Conservation (phyloP, 495 filamentous ascomycete species). For the Penicillium ochrochloron region DNA sequence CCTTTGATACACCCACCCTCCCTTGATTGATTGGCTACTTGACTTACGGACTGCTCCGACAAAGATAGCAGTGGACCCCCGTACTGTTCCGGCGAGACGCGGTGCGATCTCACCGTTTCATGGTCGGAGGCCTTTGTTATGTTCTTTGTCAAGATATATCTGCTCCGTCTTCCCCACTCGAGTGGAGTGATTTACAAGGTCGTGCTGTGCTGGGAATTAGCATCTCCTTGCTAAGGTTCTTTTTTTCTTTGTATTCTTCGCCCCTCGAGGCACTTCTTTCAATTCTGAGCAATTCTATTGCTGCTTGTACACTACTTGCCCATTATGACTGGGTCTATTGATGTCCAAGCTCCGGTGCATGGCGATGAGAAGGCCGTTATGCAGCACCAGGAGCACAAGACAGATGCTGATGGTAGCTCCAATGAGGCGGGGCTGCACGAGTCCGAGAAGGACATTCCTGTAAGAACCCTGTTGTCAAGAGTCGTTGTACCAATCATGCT, state of each 20-base stretch:
- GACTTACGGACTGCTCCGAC: conserved; percentile 15
- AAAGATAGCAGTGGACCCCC: background rate
- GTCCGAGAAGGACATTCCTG: conserved; percentile 29
- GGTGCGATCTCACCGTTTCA: conserved; percentile 1
- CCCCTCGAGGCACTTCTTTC: background rate
- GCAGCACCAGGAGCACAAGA: conserved; percentile 30
- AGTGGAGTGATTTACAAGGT: conserved; percentile 1
- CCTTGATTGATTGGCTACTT: conserved; percentile 13
- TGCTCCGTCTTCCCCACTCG: conserved; percentile 1
- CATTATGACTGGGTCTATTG: conserved; percentile 26
- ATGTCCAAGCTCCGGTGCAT: conserved; percentile 25
- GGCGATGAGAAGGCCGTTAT: conserved; percentile 34
- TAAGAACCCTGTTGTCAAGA: background rate
- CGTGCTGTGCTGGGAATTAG: conserved; percentile 1
- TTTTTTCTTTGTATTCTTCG: background rate
- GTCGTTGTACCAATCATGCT: background rate
- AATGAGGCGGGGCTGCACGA: conserved; percentile 31
- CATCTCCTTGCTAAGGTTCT: background rate
- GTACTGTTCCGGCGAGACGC: background rate
- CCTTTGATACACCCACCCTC: background rate
- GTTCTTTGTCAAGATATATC: conserved; percentile 9
- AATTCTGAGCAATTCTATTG: background rate
- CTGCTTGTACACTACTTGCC: conserved; percentile 9
- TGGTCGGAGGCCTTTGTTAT: background rate
- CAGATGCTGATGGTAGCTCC: conserved; percentile 22